Evolutionary conservation across 2,329 filamentous ascomycete species (phyloP), one percentile per base, ranked within the genome.

Genomic region (Fusarium heterosporum): DNA sequence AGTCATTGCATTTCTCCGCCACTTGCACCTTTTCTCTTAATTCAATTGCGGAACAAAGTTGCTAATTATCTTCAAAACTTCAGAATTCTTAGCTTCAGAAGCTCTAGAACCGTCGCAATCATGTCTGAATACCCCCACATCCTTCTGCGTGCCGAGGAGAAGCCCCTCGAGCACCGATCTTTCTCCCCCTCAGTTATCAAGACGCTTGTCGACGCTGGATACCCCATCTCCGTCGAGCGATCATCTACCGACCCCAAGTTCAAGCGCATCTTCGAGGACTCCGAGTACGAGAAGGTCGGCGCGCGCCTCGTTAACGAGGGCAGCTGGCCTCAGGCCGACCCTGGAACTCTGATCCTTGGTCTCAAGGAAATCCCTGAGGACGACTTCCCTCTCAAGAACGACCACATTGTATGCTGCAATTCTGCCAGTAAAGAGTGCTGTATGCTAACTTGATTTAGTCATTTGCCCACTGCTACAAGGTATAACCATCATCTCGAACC

Each of bases 351-450:
- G 72, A 89, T 94, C 62, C 79, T 93, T 58, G 91, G 91, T 39
- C 83, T 94, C 61, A 94, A 94, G 84, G 91, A 93, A 80, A 84
- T 94, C 12, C 89, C 89, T 25, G 89, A 90, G 81, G 91, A 95
- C 76, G 87, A 87, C 22, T 88, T 91, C 30, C 55, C 74, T 19
- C 68, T 75, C 3, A 67, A 61, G 51, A 74, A 75, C 51, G 72
- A 73, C 42, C 73, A 75, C n/a, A 66, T 66, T 28, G 68, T 66
- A 59, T 40, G 69, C 4, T 8, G 3, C 12, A n/a, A 12, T 14
- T 19, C 8, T 6, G 17, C 13, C 14, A 4, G 10, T 4, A 25
- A 22, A 12, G 6, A 17, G 17, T 5, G 6, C 8, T 28, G 5
- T 6, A 32, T 29, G 14, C 57, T 69, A 42, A 69, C 19, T 14